Percentiles rank a stretch among this genome's conserved stretches.
These are phyloP conservation scores for Suillus occidentalis DNA, from an alignment of 768 basidiomycete species.

Conservation along the genomic window DNA sequence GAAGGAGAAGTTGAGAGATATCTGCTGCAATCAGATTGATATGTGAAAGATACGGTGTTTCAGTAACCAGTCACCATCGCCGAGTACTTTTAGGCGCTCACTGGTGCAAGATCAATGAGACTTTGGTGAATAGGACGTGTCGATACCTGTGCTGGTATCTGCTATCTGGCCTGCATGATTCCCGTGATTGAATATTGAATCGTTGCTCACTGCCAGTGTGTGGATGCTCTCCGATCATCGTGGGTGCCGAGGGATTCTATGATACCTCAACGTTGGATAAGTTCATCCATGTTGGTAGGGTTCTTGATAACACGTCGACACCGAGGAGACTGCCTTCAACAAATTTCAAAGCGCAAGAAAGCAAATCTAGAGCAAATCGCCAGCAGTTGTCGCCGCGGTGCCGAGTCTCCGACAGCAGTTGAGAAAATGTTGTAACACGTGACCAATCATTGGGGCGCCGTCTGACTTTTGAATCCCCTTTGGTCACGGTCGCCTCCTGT, in stretches of 20 bases:
- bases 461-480: no score
- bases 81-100: not conserved
- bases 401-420: not conserved
- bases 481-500: not conserved
- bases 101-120: not conserved
- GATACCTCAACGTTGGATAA: not conserved
- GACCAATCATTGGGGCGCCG: not conserved
- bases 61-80: not conserved
- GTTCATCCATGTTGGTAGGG: not conserved
- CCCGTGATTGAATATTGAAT: no score
- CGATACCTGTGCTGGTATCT: not conserved
- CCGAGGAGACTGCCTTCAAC: not conserved
- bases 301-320: not conserved
- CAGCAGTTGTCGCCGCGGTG: not conserved
- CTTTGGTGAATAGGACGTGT: not conserved
- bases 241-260: not conserved
- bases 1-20: not conserved
- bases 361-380: not conserved
- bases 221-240: not conserved
- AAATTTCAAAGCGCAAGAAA: not conserved
- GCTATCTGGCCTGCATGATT: not conserved
- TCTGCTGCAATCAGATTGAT: not conserved
- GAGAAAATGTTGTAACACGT: not conserved
- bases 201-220: no score
- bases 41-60: not conserved